These are phyloP conservation scores for Phytophthora pisi DNA, from an alignment of 352 stramenopile genomes.

Conservation along the genomic window DNA sequence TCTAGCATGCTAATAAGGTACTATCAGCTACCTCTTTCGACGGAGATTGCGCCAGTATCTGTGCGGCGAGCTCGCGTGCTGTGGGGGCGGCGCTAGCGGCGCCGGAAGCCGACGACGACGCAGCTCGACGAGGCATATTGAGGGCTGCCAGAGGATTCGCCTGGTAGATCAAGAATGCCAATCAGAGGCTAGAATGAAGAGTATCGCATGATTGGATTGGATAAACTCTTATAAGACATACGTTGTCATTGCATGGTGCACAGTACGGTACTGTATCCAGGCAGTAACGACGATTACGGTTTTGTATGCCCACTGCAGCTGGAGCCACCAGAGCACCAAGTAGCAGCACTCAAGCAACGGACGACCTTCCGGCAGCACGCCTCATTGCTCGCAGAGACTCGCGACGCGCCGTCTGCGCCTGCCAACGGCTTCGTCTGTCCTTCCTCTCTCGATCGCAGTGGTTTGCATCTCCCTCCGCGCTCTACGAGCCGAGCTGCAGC, in stretches of 20 bases:
- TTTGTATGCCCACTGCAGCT: neutral
- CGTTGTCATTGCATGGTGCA: too few relatives aligned
- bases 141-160: constrained; percentile 6
- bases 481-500: constrained; percentile 3
- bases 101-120: constrained; percentile 1
- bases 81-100: constrained; percentile 16
- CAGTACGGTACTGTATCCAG: too few relatives aligned
- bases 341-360: constrained; percentile 6
- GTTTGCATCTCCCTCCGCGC: neutral
- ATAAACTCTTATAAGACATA: too few relatives aligned
- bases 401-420: neutral
- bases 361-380: constrained; percentile 4
- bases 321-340: too few relatives aligned
- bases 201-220: too few relatives aligned
- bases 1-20: neutral
- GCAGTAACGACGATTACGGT: neutral
- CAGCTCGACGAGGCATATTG: constrained; percentile 25
- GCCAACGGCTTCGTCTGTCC: constrained; percentile 1
- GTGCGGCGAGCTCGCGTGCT: constrained; percentile 2
- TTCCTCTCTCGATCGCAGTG: constrained; percentile 16
- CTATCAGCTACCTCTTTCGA: constrained; percentile 36
- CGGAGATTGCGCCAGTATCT: constrained; percentile 19
- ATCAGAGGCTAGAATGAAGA: too few relatives aligned
- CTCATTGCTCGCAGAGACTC: constrained; percentile 5
- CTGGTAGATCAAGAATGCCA: too few relatives aligned